phyloP scores from a whole-genome alignment of 257 asterid species.

The Voacanga thouarsii region DNA sequence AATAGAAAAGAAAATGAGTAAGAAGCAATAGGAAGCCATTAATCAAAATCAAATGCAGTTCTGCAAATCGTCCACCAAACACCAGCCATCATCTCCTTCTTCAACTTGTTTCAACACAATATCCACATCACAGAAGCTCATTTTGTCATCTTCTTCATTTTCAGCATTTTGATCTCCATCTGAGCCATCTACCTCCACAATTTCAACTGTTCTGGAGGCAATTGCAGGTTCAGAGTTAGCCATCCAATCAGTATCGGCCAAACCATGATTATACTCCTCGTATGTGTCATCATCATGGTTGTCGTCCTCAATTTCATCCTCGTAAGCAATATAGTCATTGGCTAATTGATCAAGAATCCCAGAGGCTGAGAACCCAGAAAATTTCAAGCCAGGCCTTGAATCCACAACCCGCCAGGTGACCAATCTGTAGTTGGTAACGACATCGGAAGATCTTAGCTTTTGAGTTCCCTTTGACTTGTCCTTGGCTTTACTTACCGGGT shows the following conservation, averaged over 20 bases:
- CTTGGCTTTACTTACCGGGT: slow-evolving; percentile 56
- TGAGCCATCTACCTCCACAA: slow-evolving; percentile 10
- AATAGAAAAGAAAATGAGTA: background rate
- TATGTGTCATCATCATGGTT: background rate
- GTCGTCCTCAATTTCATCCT: slow-evolving; percentile 16
- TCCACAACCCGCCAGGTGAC: slow-evolving; percentile 58
- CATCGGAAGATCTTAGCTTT: slow-evolving; percentile 36
- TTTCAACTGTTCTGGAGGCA: slow-evolving; percentile 8
- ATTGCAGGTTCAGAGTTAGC: slow-evolving; percentile 10
- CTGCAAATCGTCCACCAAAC: slow-evolving; percentile 49
- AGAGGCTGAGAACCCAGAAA: slow-evolving; percentile 57
- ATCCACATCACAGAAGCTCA: slow-evolving; percentile 44
- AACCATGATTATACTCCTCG: background rate
- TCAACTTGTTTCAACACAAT: slow-evolving; percentile 37
- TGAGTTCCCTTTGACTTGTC: slow-evolving; percentile 63
- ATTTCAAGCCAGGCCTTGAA: slow-evolving; percentile 34
- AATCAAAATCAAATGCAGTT: background rate
- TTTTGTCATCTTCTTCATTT: slow-evolving; percentile 19
- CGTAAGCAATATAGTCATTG: slow-evolving; percentile 9
- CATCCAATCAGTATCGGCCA: background rate
- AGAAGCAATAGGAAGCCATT: background rate
- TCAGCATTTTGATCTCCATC: background rate
- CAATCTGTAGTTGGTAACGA: slow-evolving; percentile 28
- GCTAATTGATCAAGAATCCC: slow-evolving; percentile 58
- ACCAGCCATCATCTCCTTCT: slow-evolving; percentile 72